These are phyloP conservation scores for Fusarium papillatum DNA, from an alignment of 2,329 filamentous ascomycete genomes.

Conservation along the genomic window DNA sequence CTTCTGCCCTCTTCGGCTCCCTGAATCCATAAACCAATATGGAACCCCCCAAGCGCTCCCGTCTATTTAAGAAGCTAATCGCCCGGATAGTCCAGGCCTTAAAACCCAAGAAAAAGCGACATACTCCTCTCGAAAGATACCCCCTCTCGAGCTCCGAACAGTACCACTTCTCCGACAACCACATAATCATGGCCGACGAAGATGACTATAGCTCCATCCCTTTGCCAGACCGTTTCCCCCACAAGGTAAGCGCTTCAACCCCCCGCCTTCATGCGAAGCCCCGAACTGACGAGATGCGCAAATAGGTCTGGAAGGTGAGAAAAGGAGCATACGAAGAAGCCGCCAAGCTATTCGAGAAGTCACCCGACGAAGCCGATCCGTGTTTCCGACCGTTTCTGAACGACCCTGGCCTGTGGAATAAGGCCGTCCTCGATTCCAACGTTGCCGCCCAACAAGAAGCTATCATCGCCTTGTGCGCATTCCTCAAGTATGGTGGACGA, in stretches of 20 bases:
- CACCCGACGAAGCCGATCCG: constrained; percentile 87
- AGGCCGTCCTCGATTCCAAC: constrained; percentile 92
- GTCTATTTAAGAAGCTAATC: constrained; percentile 49
- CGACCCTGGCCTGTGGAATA: constrained; percentile 91
- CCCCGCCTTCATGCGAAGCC: background rate
- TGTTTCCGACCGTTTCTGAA: constrained; percentile 89
- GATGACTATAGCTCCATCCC: constrained; percentile 87
- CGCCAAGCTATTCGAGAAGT: constrained; percentile 86
- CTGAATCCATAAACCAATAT: constrained; percentile 29
- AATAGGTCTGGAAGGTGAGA: constrained; percentile 85
- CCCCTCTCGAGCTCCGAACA: constrained; percentile 33
- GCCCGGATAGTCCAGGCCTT: constrained; percentile 43
- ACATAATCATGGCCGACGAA: constrained; percentile 81
- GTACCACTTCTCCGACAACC: constrained; percentile 26
- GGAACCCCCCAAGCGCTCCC: constrained; percentile 39
- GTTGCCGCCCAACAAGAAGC: constrained; percentile 97
- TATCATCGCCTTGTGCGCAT: constrained; percentile 88
- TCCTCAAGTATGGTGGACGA: constrained; percentile 89
- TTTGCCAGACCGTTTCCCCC: constrained; percentile 83
- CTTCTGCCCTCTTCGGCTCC: constrained; percentile 21
- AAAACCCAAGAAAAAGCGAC: constrained; percentile 34
- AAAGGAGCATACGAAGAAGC: constrained; percentile 97
- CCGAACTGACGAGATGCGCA: background rate
- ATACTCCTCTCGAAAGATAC: constrained; percentile 37
- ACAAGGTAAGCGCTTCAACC: constrained; percentile 72